Conservation (phyloP, 441 rosid species). For the Geranium incanum region DNA sequence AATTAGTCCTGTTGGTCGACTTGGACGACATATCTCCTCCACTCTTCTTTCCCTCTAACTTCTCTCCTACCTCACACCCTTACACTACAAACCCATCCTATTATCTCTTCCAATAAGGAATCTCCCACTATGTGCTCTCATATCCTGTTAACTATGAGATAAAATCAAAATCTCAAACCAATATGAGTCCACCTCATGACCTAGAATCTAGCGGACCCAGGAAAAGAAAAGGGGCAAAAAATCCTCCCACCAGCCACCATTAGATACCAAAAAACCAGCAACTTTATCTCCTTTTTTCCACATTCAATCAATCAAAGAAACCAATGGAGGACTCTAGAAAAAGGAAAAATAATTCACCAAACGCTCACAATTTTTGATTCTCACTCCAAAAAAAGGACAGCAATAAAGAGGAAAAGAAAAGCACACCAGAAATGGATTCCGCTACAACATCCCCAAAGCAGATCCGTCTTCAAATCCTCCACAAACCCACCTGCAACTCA, state of each 20-base stretch:
- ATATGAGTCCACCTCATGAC: constrained; percentile 8
- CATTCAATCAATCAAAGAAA: constrained; percentile 14
- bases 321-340: neutral
- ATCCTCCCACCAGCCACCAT: neutral
- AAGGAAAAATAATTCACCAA: constrained; percentile 13
- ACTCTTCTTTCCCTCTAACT: constrained; percentile 14
- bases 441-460: constrained; percentile 14
- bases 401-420: constrained; percentile 19
- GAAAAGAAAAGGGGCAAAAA: constrained; percentile 25
- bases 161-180: constrained; percentile 19
- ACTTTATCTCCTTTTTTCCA: constrained; percentile 8
- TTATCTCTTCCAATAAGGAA: constrained; percentile 18
- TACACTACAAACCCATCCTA: constrained; percentile 17
- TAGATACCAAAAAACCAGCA: constrained; percentile 9
- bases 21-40: constrained; percentile 43
- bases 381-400: constrained; percentile 23
- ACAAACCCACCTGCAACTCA: neutral
- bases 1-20: constrained; percentile 35
- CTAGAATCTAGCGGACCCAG: constrained; percentile 31
- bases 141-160: constrained; percentile 10
- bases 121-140: constrained; percentile 10
- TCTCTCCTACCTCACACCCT: constrained; percentile 12
- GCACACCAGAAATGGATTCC: constrained; percentile 25
- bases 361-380: constrained; percentile 25
- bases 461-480: neutral